Conservation (phyloP, 768 basidiomycete genomes). For the Lactifluus piperatus region DNA sequence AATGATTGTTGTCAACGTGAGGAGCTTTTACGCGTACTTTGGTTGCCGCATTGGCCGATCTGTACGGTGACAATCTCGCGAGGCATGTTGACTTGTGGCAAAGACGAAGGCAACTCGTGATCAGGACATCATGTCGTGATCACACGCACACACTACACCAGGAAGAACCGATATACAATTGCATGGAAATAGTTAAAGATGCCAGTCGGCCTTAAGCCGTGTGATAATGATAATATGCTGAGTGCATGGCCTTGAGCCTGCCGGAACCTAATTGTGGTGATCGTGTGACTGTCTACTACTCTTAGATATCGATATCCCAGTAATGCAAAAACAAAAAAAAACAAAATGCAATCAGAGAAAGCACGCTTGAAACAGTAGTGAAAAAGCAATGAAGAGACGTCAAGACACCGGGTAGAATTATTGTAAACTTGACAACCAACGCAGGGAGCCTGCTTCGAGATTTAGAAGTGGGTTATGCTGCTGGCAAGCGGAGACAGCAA, state of each 20-base stretch:
- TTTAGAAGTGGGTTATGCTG: neutral
- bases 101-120: neutral
- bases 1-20: slow-evolving; percentile 11
- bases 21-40: slow-evolving; percentile 42
- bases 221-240: slow-evolving; percentile 20
- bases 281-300: slow-evolving; percentile 13
- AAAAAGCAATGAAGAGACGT: neutral
- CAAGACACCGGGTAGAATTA: neutral
- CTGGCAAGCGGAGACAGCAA: neutral
- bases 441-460: neutral
- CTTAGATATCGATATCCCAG: slow-evolving; percentile 17
- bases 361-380: slow-evolving; percentile 1
- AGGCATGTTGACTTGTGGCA: slow-evolving; percentile 42
- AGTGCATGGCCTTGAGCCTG: slow-evolving; percentile 19
- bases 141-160: neutral
- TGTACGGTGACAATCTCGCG: slow-evolving; percentile 79
- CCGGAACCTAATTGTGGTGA: slow-evolving; percentile 5
- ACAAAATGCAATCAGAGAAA: slow-evolving; percentile 6
- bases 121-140: too few species aligned
- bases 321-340: slow-evolving; percentile 9
- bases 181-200: slow-evolving; percentile 15
- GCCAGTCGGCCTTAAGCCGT: slow-evolving; percentile 20
- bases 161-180: slow-evolving; percentile 13
- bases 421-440: neutral
- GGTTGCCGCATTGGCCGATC: slow-evolving; percentile 89